These are phyloP conservation scores for Globisporangium apiculatum DNA, from an alignment of 352 stramenopile genomes.

Conservation along the genomic window DNA sequence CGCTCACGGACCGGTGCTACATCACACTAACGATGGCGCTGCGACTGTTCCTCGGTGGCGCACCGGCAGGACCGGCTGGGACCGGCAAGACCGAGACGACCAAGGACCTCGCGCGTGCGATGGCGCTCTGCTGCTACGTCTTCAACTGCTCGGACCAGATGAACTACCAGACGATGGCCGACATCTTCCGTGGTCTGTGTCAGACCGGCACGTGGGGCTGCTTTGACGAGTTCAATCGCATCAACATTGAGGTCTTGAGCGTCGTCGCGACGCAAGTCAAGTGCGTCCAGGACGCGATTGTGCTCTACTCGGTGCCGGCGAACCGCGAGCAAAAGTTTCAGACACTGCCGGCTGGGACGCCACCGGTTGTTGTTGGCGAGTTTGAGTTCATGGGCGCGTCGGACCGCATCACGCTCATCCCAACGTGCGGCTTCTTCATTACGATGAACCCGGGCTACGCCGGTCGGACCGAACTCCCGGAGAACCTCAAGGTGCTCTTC, in stretches of 20 bases:
- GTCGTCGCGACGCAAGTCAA: constrained; percentile 85
- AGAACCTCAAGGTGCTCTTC: constrained; percentile 91
- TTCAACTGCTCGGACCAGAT: constrained; percentile 90
- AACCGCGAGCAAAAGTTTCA: constrained; percentile 96
- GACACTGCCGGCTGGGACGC: constrained; percentile 88
- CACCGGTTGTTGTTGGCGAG: constrained; percentile 82
- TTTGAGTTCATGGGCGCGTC: constrained; percentile 87
- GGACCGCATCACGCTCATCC: constrained; percentile 80
- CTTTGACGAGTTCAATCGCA: constrained; percentile 87
- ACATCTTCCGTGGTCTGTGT: constrained; percentile 82
- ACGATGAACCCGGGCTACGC: constrained; percentile 95
- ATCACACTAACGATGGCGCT: constrained; percentile 96
- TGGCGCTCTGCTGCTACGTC: constrained; percentile 84
- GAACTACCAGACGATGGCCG: constrained; percentile 88
- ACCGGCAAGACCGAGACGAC: constrained; percentile 90
- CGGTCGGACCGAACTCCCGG: constrained; percentile 78
- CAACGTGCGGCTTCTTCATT: constrained; percentile 91
- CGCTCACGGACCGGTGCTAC: constrained; percentile 95
- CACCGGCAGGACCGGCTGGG: constrained; percentile 88
- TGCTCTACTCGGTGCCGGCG: constrained; percentile 84
- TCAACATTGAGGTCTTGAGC: constrained; percentile 86
- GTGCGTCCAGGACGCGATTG: constrained; percentile 80
- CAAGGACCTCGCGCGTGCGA: constrained; percentile 78
- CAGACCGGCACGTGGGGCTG: constrained; percentile 85
- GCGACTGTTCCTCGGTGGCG: constrained; percentile 93